Evolutionary conservation across 805 yeast species (phyloP).

Genomic region (Cyberlindnera mrakii): DNA sequence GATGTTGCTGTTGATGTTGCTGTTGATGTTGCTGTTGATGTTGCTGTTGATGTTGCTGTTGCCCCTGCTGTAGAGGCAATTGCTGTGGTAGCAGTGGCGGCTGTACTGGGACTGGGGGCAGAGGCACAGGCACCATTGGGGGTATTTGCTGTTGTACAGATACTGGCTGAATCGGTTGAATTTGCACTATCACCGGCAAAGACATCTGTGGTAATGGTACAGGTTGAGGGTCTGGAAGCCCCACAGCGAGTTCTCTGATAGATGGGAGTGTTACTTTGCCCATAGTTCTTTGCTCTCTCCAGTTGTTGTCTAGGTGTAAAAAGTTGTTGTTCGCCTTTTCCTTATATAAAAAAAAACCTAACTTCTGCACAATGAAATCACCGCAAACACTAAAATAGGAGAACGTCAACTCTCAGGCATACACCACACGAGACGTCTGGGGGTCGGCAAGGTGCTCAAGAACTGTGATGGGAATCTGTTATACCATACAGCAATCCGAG

Average conservation of each 20-base stretch:
- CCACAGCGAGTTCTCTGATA: slow-evolving; percentile 15
- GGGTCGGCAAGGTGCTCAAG: too few species aligned
- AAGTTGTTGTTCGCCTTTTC: background rate
- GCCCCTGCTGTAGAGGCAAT: background rate
- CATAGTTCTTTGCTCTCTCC: slow-evolving; percentile 1
- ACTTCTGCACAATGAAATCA: background rate
- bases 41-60: slow-evolving; percentile 2
- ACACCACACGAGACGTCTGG: too few species aligned
- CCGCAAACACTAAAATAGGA: background rate
- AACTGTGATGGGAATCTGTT: too few species aligned
- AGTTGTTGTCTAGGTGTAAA: slow-evolving; percentile 4
- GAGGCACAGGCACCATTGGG: background rate
- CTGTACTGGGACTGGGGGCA: background rate
- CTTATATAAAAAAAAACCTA: background rate
- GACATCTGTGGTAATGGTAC: background rate
- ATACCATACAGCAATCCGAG: too few species aligned
- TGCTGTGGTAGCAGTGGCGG: background rate
- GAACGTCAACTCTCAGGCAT: too few species aligned
- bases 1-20: slow-evolving; percentile 1
- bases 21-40: too few species aligned
- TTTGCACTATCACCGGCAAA: background rate
- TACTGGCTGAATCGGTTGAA: background rate
- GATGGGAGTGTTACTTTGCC: slow-evolving; percentile 15
- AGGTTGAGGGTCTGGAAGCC: slow-evolving; percentile 3
- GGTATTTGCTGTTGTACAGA: background rate